Evolutionary conservation across 345 rosid species (phyloP).

Genomic region (Salix caprea): DNA sequence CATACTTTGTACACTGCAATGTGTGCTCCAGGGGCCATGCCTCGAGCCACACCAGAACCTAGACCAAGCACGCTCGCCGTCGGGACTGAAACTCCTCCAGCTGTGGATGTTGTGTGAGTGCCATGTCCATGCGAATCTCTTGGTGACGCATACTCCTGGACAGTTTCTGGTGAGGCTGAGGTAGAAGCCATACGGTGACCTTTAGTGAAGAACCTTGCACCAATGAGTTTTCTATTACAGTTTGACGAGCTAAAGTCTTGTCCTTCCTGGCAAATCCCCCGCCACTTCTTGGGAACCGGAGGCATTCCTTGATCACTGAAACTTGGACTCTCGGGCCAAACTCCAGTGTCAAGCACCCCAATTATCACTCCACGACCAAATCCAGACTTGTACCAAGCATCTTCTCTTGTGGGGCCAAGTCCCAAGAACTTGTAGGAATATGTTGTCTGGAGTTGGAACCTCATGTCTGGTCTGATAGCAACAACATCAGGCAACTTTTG

Average conservation of each 20-base stretch:
- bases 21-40: constrained; percentile 86
- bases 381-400: constrained; percentile 56
- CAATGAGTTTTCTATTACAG: constrained; percentile 79
- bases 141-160: constrained; percentile 62
- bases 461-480: constrained; percentile 65
- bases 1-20: constrained; percentile 84
- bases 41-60: constrained; percentile 76
- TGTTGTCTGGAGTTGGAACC: constrained; percentile 64
- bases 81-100: constrained; percentile 66
- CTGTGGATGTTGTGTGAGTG: constrained; percentile 87
- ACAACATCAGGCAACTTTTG: constrained; percentile 55
- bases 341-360: constrained; percentile 80
- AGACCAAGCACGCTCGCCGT: constrained; percentile 66
- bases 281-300: constrained; percentile 63
- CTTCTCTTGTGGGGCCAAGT: constrained; percentile 37
- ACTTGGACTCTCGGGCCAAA: constrained; percentile 95
- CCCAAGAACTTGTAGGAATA: constrained; percentile 86
- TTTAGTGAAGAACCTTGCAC: constrained; percentile 75
- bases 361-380: constrained; percentile 63
- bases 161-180: constrained; percentile 29
- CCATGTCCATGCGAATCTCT: constrained; percentile 86
- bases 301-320: constrained; percentile 70
- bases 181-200: constrained; percentile 64
- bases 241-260: constrained; percentile 46
- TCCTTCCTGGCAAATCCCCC: constrained; percentile 77